Percentiles rank a stretch among this genome's conserved stretches.
Evolutionary conservation across 2,329 filamentous ascomycete species (phyloP).

Genomic region (Colletotrichum gloeosporioides): DNA sequence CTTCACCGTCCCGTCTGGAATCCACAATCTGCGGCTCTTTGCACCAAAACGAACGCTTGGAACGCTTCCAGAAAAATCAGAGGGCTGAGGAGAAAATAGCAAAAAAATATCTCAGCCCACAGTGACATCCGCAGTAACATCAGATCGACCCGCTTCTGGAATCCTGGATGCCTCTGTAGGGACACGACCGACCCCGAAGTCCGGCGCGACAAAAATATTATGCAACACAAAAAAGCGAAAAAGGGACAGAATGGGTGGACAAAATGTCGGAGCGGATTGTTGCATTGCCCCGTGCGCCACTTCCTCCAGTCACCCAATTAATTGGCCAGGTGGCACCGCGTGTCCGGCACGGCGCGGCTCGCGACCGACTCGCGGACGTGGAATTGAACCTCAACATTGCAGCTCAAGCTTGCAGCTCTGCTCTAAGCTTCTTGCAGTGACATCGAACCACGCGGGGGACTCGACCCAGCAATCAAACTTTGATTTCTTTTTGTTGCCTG

Average conservation of each 20-base stretch:
- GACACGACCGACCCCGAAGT: background rate
- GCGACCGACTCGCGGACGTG: background rate
- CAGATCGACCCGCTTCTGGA: background rate
- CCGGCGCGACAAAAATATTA: background rate
- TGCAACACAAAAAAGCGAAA: background rate
- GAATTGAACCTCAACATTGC: background rate
- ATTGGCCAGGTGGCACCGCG: constrained; percentile 3
- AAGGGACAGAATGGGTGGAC: background rate
- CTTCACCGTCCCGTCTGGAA: background rate
- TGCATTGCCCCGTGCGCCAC: background rate
- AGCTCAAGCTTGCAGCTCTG: background rate
- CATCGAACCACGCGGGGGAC: background rate
- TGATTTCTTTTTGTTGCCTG: background rate
- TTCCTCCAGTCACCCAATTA: background rate
- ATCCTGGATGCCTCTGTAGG: background rate
- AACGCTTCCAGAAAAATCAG: constrained; percentile 4
- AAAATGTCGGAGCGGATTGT: background rate
- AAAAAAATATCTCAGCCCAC: background rate
- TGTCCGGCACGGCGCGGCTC: background rate
- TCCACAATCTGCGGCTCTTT: background rate
- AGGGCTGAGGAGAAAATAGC: background rate
- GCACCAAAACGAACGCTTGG: background rate
- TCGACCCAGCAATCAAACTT: background rate
- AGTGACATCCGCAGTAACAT: background rate
- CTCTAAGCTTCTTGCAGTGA: background rate